These are phyloP conservation scores for Claviceps sp. DNA, from an alignment of 2,329 filamentous ascomycete genomes.

Conservation along the genomic window DNA sequence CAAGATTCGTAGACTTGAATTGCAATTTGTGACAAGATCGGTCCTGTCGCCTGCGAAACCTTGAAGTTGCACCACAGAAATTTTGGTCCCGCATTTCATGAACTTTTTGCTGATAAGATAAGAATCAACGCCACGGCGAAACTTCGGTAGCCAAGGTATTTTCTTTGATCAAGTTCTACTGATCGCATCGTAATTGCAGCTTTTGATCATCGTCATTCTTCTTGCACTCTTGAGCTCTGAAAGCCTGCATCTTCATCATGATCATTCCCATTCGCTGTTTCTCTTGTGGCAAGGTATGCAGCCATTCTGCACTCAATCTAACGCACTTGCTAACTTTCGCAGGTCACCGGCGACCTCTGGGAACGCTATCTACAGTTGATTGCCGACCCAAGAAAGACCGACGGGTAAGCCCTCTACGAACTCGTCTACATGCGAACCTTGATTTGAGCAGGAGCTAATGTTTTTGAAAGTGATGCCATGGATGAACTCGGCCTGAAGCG, in stretches of 20 bases:
- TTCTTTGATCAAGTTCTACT: conserved; percentile 3
- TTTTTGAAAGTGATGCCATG: conserved; percentile 66
- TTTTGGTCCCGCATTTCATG: conserved; percentile 23
- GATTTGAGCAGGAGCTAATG: neutral
- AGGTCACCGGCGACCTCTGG: conserved; percentile 97
- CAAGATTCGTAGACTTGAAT: conserved; percentile 1
- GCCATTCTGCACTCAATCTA: neutral
- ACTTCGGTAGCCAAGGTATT: conserved; percentile 16
- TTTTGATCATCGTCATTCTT: neutral
- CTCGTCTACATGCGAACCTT: neutral
- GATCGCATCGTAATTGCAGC: conserved; percentile 2
- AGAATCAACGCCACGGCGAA: conserved; percentile 16
- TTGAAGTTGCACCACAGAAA: conserved; percentile 15
- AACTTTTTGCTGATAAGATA: conserved; percentile 32
- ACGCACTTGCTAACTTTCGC: conserved; percentile 17
- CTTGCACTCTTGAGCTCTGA: neutral
- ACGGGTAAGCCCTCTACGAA: conserved; percentile 45
- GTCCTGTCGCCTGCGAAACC: neutral
- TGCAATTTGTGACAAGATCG: neutral
- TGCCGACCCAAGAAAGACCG: conserved; percentile 54
- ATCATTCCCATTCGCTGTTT: conserved; percentile 99
- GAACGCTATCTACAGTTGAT: conserved; percentile 86
- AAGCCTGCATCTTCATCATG: conserved; percentile 39
- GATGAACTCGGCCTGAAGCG: conserved; percentile 84
- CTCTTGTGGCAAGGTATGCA: conserved; percentile 85